These are phyloP conservation scores for Suillus clintonianus DNA, from an alignment of 768 basidiomycete genomes.

Conservation along the genomic window DNA sequence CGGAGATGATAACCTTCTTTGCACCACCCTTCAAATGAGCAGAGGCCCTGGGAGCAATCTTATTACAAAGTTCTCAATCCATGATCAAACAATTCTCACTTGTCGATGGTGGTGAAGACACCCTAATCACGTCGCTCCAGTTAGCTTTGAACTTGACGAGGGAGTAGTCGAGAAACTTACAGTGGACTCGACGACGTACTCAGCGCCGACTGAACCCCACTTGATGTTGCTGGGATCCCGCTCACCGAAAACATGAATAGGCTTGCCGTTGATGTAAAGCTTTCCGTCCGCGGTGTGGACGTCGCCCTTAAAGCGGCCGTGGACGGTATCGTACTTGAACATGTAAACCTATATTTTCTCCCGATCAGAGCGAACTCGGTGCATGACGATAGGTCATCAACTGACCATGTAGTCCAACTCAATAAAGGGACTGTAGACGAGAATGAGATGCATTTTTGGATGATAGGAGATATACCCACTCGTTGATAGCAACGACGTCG, in stretches of 20 bases:
- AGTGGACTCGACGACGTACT: conserved; percentile 96
- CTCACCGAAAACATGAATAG: conserved; percentile 80
- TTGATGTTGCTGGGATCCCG: conserved; percentile 83
- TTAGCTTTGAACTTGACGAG: conserved; percentile 7
- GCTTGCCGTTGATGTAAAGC: conserved; percentile 80
- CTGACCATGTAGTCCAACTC: conserved; percentile 93
- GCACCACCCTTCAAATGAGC: conserved; percentile 97
- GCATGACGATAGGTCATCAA: not conserved
- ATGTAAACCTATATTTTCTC: conserved; percentile 75
- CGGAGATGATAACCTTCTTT: conserved; percentile 99
- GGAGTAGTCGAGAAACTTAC: conserved; percentile 41
- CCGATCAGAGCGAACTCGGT: conserved; percentile 6
- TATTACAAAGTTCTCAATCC: not conserved
- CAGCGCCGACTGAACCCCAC: conserved; percentile 81
- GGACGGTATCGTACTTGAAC: conserved; percentile 97
- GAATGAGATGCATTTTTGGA: conserved; percentile 4
- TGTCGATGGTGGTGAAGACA: conserved; percentile 96
- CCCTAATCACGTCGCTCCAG: conserved; percentile 48
- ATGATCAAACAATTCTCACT: conserved; percentile 44
- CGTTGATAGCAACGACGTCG: conserved; percentile 93
- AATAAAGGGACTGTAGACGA: conserved; percentile 82
- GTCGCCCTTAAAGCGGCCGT: conserved; percentile 88
- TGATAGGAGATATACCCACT: conserved; percentile 52
- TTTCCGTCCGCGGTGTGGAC: conserved; percentile 86
- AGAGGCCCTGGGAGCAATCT: conserved; percentile 57